These are phyloP conservation scores for Endothia cerciana DNA, from an alignment of 2,329 filamentous ascomycete genomes.

Conservation along the genomic window DNA sequence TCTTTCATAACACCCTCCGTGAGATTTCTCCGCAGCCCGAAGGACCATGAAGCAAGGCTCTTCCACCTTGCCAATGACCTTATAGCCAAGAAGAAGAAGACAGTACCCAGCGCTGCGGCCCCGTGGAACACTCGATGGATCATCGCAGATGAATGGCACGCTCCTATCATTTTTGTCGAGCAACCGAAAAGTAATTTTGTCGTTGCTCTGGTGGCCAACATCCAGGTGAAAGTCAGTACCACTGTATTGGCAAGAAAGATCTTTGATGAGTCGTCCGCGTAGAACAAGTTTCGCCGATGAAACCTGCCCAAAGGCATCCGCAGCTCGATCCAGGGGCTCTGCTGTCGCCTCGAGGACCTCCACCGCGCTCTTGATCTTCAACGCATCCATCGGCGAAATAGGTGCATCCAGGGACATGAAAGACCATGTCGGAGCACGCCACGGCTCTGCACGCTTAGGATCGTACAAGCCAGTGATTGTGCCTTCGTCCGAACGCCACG, in stretches of 20 bases:
- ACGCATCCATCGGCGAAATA: constrained; percentile 2
- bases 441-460: constrained; percentile 10
- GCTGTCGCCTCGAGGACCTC: constrained; percentile 3
- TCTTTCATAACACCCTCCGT: constrained; percentile 1
- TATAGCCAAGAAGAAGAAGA: constrained; percentile 15
- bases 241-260: constrained; percentile 1
- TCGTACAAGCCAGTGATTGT: constrained; percentile 7
- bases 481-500: not conserved
- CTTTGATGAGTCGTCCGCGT: not conserved
- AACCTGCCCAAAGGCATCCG: constrained; percentile 7
- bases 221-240: constrained; percentile 14
- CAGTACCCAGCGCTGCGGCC: constrained; percentile 3
- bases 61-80: not conserved
- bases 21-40: not conserved
- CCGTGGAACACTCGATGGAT: constrained; percentile 1
- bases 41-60: constrained; percentile 20
- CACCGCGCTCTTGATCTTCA: not conserved
- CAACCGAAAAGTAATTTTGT: constrained; percentile 6
- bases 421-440: constrained; percentile 16
- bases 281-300: constrained; percentile 7
- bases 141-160: constrained; percentile 9
- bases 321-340: constrained; percentile 3
- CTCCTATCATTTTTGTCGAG: not conserved
- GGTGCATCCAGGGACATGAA: constrained; percentile 14
- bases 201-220: not conserved